Evolutionary conservation across 1,284 basidiomycete species (phyloP).

Genomic region (Stereum hirsutum): DNA sequence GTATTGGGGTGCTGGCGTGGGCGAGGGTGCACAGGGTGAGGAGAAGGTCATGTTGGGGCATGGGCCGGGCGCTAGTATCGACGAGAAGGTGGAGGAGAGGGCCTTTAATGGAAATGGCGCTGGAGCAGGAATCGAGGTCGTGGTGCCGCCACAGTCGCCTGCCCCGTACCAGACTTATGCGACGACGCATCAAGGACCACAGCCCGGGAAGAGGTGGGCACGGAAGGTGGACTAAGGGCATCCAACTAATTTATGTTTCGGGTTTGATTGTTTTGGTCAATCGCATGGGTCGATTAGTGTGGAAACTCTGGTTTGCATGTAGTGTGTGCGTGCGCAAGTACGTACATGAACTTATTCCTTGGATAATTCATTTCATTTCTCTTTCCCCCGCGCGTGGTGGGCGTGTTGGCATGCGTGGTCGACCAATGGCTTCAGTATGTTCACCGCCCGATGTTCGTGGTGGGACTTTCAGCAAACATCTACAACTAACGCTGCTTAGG

Average conservation of each 20-base stretch:
- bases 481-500: too few relatives aligned
- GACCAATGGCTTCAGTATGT: too few relatives aligned
- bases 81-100: conserved; percentile 15
- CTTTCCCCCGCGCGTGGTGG: neutral
- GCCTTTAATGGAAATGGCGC: neutral
- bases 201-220: conserved; percentile 48
- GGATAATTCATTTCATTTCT: neutral
- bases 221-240: conserved; percentile 53
- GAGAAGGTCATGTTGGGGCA: conserved; percentile 18
- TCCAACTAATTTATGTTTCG: neutral
- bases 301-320: neutral
- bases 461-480: too few relatives aligned
- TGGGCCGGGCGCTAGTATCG: too few relatives aligned
- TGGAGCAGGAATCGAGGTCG: conserved; percentile 29
- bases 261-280: neutral
- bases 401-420: neutral
- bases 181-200: conserved; percentile 25
- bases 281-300: neutral
- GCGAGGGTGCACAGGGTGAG: conserved; percentile 11
- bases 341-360: neutral
- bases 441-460: too few relatives aligned
- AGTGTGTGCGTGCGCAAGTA: neutral
- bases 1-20: conserved; percentile 55
- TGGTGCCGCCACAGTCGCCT: conserved; percentile 29
- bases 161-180: conserved; percentile 25